phyloP scores from a whole-genome alignment of 352 stramenopile genomes.

The Pythium pyrilobum region DNA sequence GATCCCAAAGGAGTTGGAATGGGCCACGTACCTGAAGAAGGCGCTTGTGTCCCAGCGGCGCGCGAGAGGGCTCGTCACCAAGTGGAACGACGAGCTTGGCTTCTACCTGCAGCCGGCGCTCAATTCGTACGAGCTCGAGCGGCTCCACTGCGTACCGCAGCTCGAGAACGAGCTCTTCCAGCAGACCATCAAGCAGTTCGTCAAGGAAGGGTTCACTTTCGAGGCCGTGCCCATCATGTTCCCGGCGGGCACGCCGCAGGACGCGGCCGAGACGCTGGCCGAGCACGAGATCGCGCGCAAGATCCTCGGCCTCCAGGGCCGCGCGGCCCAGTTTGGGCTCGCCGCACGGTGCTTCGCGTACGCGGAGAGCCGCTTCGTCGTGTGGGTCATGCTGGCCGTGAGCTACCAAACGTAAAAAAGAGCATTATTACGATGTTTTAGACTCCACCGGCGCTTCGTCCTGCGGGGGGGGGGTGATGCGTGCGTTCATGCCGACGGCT shows the following conservation, averaged over 20 bases:
- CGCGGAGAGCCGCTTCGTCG: constrained; percentile 51
- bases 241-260: constrained; percentile 19
- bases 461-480: too few relatives aligned
- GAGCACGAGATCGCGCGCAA: constrained; percentile 42
- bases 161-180: constrained; percentile 83
- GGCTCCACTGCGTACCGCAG: constrained; percentile 52
- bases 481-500: too few relatives aligned
- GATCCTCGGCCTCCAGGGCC: constrained; percentile 59
- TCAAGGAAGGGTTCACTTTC: constrained; percentile 80
- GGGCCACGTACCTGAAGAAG: constrained; percentile 31
- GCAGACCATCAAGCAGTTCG: constrained; percentile 69
- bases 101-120: constrained; percentile 83
- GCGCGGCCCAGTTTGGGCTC: constrained; percentile 59
- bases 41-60: constrained; percentile 38
- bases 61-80: constrained; percentile 45
- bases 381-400: constrained; percentile 84
- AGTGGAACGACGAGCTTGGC: constrained; percentile 70
- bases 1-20: constrained; percentile 41
- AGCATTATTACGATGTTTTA: background rate
- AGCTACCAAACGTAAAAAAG: constrained; percentile 40
- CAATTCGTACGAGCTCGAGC: constrained; percentile 83
- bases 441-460: background rate
- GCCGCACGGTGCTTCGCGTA: constrained; percentile 78
- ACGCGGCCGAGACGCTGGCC: constrained; percentile 41
- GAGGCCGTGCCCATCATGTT: constrained; percentile 81